Evolutionary conservation across 805 yeast species (phyloP).

Genomic region (Teunomyces kruisii): DNA sequence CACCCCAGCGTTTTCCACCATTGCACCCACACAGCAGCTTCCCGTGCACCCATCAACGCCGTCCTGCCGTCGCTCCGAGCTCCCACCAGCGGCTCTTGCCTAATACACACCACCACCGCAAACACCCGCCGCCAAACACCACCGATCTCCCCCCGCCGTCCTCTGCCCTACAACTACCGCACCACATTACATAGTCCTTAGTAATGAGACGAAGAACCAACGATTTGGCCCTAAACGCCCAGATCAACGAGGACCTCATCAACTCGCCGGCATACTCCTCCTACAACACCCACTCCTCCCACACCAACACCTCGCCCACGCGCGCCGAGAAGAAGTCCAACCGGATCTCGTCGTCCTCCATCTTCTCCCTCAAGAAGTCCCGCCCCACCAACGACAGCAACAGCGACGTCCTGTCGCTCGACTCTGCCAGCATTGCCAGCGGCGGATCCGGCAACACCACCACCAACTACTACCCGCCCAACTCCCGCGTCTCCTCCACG

Average conservation of each 20-base stretch:
- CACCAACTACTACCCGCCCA: constrained; percentile 3
- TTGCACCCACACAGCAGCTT: neutral
- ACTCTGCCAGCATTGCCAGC: constrained; percentile 30
- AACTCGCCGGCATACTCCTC: constrained; percentile 29
- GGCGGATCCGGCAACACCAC: constrained; percentile 15
- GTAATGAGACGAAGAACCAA: constrained; percentile 9
- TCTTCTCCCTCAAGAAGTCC: constrained; percentile 34
- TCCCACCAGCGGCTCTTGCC: neutral
- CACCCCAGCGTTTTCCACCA: neutral
- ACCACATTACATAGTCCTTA: neutral
- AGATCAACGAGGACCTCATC: constrained; percentile 23
- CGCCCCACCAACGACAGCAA: constrained; percentile 16
- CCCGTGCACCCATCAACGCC: neutral
- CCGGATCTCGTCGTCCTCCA: constrained; percentile 34
- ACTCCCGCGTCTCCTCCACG: constrained; percentile 4
- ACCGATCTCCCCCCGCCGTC: too few relatives aligned
- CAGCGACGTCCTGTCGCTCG: constrained; percentile 33
- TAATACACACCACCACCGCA: neutral
- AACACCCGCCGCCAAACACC: too few relatives aligned
- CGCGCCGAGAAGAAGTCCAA: constrained; percentile 10
- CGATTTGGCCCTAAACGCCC: constrained; percentile 6
- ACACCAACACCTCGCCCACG: constrained; percentile 9
- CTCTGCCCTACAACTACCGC: too few relatives aligned
- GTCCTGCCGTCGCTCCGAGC: neutral
- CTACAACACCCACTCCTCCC: constrained; percentile 9